Conservation (phyloP, 176 grass and related monocot species). For the Saccharum officinarum region DNA sequence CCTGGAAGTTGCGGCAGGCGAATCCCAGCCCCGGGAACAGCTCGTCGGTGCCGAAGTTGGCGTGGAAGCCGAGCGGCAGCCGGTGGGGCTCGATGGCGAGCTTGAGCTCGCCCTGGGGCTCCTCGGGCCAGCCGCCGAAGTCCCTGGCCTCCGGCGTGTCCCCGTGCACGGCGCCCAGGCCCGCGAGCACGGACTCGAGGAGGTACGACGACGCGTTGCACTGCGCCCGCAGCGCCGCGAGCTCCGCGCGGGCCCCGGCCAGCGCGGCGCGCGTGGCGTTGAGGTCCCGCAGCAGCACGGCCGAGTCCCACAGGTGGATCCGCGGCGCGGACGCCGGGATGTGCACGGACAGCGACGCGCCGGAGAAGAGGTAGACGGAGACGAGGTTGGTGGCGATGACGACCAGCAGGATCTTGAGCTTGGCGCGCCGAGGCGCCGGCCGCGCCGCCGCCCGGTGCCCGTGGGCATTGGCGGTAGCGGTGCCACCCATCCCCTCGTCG, state of each 20-base stretch:
- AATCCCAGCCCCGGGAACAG: slow-evolving; percentile 59
- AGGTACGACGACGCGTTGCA: slow-evolving; percentile 60
- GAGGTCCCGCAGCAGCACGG: slow-evolving; percentile 57
- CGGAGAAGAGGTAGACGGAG: slow-evolving; percentile 83
- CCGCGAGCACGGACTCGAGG: slow-evolving; percentile 63
- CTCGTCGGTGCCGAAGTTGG: slow-evolving; percentile 69
- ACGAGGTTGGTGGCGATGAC: slow-evolving; percentile 70
- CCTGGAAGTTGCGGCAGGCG: slow-evolving; percentile 81
- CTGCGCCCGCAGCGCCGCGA: slow-evolving; percentile 47
- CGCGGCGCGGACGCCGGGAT: slow-evolving; percentile 55
- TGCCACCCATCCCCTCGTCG: slow-evolving; percentile 17
- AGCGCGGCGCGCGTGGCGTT: slow-evolving; percentile 61
- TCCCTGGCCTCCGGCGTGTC: slow-evolving; percentile 36
- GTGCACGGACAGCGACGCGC: slow-evolving; percentile 51
- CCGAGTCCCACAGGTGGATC: slow-evolving; percentile 75
- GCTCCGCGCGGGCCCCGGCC: slow-evolving; percentile 21
- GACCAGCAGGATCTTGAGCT: slow-evolving; percentile 63
- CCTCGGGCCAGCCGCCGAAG: slow-evolving; percentile 53
- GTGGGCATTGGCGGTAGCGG: not conserved
- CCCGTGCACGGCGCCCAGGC: slow-evolving; percentile 51
- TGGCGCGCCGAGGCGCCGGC: slow-evolving; percentile 30
- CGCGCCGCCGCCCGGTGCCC: not conserved
- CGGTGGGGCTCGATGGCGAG: slow-evolving; percentile 69
- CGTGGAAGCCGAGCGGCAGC: slow-evolving; percentile 56
- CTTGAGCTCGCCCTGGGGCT: slow-evolving; percentile 57